A percentile compares a stretch with the other conserved stretches of the same genome.
Evolutionary conservation across 2,329 filamentous ascomycete genomes (phyloP).

Genomic region (Trichoderma sp.): DNA sequence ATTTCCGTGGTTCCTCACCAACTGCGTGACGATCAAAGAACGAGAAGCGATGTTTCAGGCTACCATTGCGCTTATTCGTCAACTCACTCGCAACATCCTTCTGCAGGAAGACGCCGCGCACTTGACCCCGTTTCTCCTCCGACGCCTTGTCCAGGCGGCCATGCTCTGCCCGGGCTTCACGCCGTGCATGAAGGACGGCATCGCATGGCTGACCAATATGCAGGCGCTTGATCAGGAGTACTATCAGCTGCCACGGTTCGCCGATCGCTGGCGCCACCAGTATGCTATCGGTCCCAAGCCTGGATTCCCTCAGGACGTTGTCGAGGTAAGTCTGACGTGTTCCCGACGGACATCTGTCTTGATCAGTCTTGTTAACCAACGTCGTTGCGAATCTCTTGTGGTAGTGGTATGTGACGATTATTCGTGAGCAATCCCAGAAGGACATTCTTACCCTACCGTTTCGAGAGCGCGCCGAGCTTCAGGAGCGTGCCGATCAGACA

Average conservation of each 20-base stretch:
- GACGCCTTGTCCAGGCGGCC: constrained; percentile 54
- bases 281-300: constrained; percentile 56
- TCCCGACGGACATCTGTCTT: not conserved
- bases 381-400: too few relatives aligned
- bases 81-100: constrained; percentile 49
- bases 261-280: constrained; percentile 54
- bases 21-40: constrained; percentile 60
- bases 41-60: constrained; percentile 56
- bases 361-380: too few relatives aligned
- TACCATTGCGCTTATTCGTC: constrained; percentile 51
- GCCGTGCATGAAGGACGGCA: constrained; percentile 61
- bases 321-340: constrained; percentile 51
- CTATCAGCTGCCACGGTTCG: constrained; percentile 53
- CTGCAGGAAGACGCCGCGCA: constrained; percentile 46
- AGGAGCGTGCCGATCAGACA: constrained; percentile 43
- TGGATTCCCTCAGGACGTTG: constrained; percentile 52
- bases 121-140: constrained; percentile 56
- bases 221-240: constrained; percentile 30
- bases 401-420: constrained; percentile 60
- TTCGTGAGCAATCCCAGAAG: constrained; percentile 55
- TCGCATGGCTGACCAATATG: constrained; percentile 50
- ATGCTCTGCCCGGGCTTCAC: constrained; percentile 64
- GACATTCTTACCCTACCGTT: constrained; percentile 46
- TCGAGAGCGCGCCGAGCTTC: constrained; percentile 40
- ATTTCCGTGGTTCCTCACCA: constrained; percentile 63